Evolutionary conservation across 2,329 filamentous ascomycete species (phyloP).

Genomic region (Cladosporium phlei): DNA sequence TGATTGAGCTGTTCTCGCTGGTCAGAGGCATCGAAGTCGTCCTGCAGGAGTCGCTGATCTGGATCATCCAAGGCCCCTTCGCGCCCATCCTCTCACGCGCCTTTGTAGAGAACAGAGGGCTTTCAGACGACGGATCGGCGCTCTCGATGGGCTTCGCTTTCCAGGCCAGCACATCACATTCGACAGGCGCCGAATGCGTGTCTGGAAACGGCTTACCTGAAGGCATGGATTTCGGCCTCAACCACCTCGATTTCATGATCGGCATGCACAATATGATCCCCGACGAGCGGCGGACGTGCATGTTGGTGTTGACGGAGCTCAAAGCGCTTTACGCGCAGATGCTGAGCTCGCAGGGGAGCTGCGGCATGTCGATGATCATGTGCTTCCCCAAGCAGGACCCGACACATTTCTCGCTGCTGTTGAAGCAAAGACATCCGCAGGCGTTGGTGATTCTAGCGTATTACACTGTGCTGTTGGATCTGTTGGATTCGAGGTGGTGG

Average conservation of each 20-base stretch:
- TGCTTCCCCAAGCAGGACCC: conserved; percentile 30
- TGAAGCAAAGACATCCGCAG: conserved; percentile 26
- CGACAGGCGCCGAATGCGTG: neutral
- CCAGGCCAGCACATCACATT: conserved; percentile 1
- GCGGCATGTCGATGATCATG: conserved; percentile 24
- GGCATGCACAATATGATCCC: conserved; percentile 26
- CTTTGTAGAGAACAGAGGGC: conserved; percentile 7
- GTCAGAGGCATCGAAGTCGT: conserved; percentile 25
- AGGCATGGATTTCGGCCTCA: conserved; percentile 27
- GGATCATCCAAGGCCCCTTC: conserved; percentile 28
- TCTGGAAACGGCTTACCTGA: conserved; percentile 17
- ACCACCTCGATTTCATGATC: conserved; percentile 31
- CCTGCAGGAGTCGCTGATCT: conserved; percentile 24
- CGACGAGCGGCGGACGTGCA: conserved; percentile 24
- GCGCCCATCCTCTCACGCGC: conserved; percentile 24
- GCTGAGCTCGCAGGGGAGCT: conserved; percentile 15
- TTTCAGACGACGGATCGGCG: neutral
- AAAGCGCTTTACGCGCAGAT: conserved; percentile 23
- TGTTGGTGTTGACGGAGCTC: conserved; percentile 25
- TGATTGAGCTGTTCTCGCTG: conserved; percentile 27
- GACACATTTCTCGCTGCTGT: conserved; percentile 21
- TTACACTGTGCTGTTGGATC: conserved; percentile 27
- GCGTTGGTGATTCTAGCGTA: conserved; percentile 28
- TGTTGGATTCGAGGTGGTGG: conserved; percentile 29
- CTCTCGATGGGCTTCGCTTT: conserved; percentile 11